Evolutionary conservation across 2,329 filamentous ascomycete species (phyloP).

Genomic region (Sporothrix pallida): DNA sequence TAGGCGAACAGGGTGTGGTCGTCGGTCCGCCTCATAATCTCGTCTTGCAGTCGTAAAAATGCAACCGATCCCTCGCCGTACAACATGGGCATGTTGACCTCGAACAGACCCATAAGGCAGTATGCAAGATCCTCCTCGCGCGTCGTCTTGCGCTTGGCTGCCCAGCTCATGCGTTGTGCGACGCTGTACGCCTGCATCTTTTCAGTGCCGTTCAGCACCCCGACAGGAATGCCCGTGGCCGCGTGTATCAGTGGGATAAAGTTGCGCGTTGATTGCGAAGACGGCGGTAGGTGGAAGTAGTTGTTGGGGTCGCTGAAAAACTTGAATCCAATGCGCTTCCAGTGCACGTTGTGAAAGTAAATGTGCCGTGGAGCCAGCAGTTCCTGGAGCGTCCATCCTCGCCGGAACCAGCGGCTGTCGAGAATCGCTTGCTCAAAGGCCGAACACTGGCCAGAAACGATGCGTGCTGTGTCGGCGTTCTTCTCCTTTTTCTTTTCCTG

Average conservation of each 20-base stretch:
- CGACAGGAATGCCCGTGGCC: conserved; percentile 35
- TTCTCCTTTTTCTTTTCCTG: neutral
- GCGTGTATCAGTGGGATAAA: neutral
- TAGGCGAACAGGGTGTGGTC: conserved; percentile 32
- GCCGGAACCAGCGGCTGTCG: conserved; percentile 44
- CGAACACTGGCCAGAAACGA: neutral
- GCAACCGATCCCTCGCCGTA: conserved; percentile 45
- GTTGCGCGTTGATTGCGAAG: neutral
- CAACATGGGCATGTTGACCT: conserved; percentile 43
- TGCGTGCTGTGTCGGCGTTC: neutral
- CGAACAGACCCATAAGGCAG: conserved; percentile 44
- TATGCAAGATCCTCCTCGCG: conserved; percentile 43
- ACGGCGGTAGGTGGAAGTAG: too few species aligned
- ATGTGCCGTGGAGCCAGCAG: conserved; percentile 57
- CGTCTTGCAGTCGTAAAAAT: conserved; percentile 42
- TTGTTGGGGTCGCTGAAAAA: neutral
- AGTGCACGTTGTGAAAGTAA: conserved; percentile 40
- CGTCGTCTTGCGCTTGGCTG: conserved; percentile 39
- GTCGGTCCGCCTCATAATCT: conserved; percentile 37
- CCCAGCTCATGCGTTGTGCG: conserved; percentile 44
- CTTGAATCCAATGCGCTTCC: conserved; percentile 30
- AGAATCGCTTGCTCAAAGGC: neutral
- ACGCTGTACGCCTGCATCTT: conserved; percentile 33
- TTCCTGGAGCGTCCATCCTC: conserved; percentile 69
- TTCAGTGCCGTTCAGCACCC: conserved; percentile 21